phyloP scores from a whole-genome alignment of 805 yeast species.

The Pichia kluyveri region DNA sequence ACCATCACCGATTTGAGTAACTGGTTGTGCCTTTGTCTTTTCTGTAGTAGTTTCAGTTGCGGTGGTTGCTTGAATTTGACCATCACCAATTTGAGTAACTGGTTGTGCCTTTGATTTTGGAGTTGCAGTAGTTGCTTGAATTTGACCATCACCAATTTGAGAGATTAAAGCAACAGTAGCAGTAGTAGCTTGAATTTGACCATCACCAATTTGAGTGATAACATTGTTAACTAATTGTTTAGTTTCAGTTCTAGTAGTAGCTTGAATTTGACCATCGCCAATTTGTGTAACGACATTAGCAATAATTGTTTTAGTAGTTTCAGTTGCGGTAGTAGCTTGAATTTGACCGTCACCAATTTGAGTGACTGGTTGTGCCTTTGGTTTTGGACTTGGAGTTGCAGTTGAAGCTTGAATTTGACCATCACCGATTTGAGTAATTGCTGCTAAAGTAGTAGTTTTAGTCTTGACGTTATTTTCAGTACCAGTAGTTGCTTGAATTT shows the following conservation, averaged over 20 bases:
- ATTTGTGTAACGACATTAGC: slow-evolving; percentile 6
- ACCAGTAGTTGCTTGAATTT: slow-evolving; percentile 32
- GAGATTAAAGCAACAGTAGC: slow-evolving; percentile 24
- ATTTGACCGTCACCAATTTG: slow-evolving; percentile 36
- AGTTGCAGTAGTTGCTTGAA: slow-evolving; percentile 35
- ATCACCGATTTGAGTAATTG: slow-evolving; percentile 12
- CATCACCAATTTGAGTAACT: slow-evolving; percentile 20
- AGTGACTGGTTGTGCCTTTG: slow-evolving; percentile 24
- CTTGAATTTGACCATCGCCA: slow-evolving; percentile 22
- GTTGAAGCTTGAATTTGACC: slow-evolving; percentile 21
- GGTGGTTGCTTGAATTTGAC: slow-evolving; percentile 19
- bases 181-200: slow-evolving; percentile 36
- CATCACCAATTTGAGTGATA: slow-evolving; percentile 34
- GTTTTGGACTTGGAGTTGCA: slow-evolving; percentile 21
- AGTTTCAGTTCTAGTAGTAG: slow-evolving; percentile 21
- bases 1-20: slow-evolving; percentile 37
- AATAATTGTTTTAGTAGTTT: slow-evolving; percentile 18
- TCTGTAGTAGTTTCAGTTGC: slow-evolving; percentile 27
- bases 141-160: slow-evolving; percentile 44
- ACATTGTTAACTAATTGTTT: slow-evolving; percentile 24
- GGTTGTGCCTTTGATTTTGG: slow-evolving; percentile 20
- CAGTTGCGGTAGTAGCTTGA: slow-evolving; percentile 28
- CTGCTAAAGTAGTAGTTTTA: slow-evolving; percentile 11
- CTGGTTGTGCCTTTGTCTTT: slow-evolving; percentile 18
- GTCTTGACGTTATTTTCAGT: slow-evolving; percentile 10